Base-by-base conservation (phyloP, 176 grass and related monocot genomes). In the Tillandsia fasciculata region DNA sequence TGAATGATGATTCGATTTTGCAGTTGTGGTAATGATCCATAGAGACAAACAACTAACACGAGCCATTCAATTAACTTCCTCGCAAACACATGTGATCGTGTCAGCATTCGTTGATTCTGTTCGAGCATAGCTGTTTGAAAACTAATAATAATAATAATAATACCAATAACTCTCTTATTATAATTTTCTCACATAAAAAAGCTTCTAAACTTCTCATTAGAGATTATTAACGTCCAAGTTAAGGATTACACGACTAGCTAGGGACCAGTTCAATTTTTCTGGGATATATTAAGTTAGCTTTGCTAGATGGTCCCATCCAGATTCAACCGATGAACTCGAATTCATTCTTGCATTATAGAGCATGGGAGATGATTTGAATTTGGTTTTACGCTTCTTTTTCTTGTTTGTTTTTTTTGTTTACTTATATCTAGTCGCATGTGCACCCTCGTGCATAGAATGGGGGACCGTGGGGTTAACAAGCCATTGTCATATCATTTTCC, bases 1-100 rank as follows among this genome's bases (percentile, higher is more conserved):
- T 5, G 28, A 76, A 63, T 80, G 68, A 72, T 12, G 66, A 48
- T 23, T 53, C 0, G 72, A 68, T 63, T 52, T 64, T 68, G 11
- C 63, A 51, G 28, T 12, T 7, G 33, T 42, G 33, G 33, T 42
- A 42, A 42, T 42, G 33, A 42, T 42, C 33, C 33, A 42, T 42
- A 7, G 33, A 42, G 33, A 42, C n/a, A 57, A 57, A 15, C 53
- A 57, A 57, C 12, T 57, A 15, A 57, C 3, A 17, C 13, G 53
- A 57, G 13, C n/a, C 53, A 4, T 15, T 57, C 2, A 12, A 56
- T 56, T n/a, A 12, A 56, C n/a, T 2, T 17, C 12, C n/a, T 57
- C 53, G 12, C 53, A 3, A 57, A 57, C 53, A 6, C n/a, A 17
- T 12, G 14, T 57, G 4, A 57, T 57, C 15, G 33, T 42, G 33